phyloP scores from a whole-genome alignment of 2,329 filamentous ascomycete genomes.

The Colletotrichum phormii region DNA sequence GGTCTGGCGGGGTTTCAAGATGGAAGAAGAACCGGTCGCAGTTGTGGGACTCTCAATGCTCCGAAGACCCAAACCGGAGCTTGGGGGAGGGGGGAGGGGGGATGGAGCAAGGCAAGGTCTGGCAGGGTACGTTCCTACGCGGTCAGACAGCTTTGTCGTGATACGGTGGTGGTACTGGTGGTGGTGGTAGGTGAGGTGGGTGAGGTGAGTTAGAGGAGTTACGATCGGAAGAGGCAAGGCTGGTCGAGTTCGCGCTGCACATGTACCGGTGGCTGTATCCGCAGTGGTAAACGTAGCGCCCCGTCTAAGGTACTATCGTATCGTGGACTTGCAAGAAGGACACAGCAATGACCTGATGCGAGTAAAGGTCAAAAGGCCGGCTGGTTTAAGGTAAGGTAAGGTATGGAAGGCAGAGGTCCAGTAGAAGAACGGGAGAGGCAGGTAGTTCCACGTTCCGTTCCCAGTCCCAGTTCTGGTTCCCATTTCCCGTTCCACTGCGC shows the following conservation, averaged over 20 bases:
- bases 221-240: background rate
- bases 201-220: slow-evolving; percentile 14
- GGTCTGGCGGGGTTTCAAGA: slow-evolving; percentile 47
- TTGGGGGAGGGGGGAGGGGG: slow-evolving; percentile 1
- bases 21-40: slow-evolving; percentile 36
- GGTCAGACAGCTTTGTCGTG: slow-evolving; percentile 10
- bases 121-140: slow-evolving; percentile 10
- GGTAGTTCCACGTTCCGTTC: too few relatives aligned
- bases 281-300: background rate
- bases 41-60: slow-evolving; percentile 35
- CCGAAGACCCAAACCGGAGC: slow-evolving; percentile 15
- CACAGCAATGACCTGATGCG: background rate
- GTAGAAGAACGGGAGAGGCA: background rate
- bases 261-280: background rate
- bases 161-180: slow-evolving; percentile 5
- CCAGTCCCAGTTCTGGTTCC: background rate
- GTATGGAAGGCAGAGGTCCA: background rate
- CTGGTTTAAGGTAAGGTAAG: background rate
- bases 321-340: background rate
- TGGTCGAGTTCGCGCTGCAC: background rate
- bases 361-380: background rate
- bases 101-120: slow-evolving; percentile 14
- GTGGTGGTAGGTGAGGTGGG: slow-evolving; percentile 5
- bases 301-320: background rate
- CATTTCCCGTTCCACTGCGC: slow-evolving; percentile 2